These are phyloP conservation scores for Lobulomyces angularis DNA, from an alignment of 192 early-diverging fungal species.

Conservation along the genomic window DNA sequence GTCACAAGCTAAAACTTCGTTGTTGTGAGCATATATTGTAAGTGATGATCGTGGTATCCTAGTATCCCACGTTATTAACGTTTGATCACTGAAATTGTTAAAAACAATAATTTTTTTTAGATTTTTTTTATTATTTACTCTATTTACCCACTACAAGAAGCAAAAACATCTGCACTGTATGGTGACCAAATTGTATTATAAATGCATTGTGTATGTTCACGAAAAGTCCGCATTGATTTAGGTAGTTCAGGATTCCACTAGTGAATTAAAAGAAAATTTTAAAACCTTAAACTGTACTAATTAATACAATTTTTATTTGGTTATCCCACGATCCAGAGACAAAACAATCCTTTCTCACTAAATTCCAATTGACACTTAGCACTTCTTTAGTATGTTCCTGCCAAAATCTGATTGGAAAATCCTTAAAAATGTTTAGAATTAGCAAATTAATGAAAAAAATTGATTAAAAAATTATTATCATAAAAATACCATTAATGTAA, in stretches of 20 bases:
- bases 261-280: not conserved
- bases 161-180: constrained; percentile 58
- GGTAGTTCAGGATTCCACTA: constrained; percentile 79
- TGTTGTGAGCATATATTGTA: constrained; percentile 57
- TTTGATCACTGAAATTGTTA: constrained; percentile 89
- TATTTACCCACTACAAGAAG: constrained; percentile 75
- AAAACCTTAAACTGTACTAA: not conserved
- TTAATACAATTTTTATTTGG: constrained; percentile 83
- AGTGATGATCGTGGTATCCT: constrained; percentile 42
- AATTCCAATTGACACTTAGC: constrained; percentile 90
- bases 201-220: constrained; percentile 88
- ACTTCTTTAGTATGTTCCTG: constrained; percentile 88
- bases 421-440: constrained; percentile 24
- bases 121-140: no score
- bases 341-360: constrained; percentile 77
- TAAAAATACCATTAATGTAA: constrained; percentile 58
- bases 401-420: constrained; percentile 82
- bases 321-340: constrained; percentile 91
- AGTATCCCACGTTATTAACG: constrained; percentile 83
- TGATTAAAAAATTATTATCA: not conserved
- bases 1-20: constrained; percentile 82
- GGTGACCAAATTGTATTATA: constrained; percentile 84
- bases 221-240: constrained; percentile 66
- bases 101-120: no score
- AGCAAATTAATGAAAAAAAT: constrained; percentile 1